Conservation (phyloP, 345 rosid species). For the Populus simonii region DNA sequence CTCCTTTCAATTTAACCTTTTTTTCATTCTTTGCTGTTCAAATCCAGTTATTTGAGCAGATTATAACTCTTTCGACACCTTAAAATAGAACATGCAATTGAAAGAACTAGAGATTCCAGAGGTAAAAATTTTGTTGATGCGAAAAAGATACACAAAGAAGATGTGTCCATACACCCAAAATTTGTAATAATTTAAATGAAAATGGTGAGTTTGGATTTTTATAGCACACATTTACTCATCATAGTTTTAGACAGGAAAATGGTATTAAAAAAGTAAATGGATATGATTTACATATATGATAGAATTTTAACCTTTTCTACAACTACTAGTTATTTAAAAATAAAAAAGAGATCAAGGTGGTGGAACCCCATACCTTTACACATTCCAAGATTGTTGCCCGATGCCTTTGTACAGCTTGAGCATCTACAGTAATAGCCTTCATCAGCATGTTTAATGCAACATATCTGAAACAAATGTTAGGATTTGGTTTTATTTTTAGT, state of each 20-base stretch:
- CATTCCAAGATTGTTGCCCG: slow-evolving; percentile 95
- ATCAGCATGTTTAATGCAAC: slow-evolving; percentile 97
- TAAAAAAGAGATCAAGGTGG: not conserved
- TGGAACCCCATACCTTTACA: slow-evolving; percentile 65
- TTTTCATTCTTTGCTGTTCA: not conserved
- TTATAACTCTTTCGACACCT: not conserved
- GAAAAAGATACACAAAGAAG: not conserved
- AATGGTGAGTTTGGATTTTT: not conserved
- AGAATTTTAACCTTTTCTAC: not conserved
- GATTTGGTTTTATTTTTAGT: slow-evolving; percentile 9
- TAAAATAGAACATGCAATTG: not conserved
- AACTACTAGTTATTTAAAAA: not conserved
- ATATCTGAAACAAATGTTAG: slow-evolving; percentile 50
- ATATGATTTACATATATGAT: not conserved
- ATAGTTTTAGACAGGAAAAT: not conserved
- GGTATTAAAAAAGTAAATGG: not conserved
- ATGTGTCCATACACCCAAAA: not conserved
- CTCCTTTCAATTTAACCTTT: not conserved
- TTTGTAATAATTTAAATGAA: not conserved
- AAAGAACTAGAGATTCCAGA: not conserved
- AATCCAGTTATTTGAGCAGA: not conserved
- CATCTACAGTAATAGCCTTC: slow-evolving; percentile 85
- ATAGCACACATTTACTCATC: not conserved
- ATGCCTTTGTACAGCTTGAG: slow-evolving; percentile 97
- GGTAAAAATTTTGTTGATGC: not conserved